Base-by-base conservation (phyloP, 2,329 filamentous ascomycete species). In the Apiospora phragmitis region DNA sequence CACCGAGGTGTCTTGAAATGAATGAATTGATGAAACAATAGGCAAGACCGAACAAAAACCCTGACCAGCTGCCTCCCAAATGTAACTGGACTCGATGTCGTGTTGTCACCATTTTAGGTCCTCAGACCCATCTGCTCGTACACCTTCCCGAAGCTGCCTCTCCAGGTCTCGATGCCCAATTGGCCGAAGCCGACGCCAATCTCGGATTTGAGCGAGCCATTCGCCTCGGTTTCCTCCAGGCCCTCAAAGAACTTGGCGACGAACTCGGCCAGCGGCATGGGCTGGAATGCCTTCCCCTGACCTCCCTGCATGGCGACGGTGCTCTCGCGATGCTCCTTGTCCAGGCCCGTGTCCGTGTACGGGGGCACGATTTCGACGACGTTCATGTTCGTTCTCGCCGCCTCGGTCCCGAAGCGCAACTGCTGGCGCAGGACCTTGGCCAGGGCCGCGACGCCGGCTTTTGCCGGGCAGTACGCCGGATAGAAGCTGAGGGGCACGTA, bases 321-420 rank as follows among this genome's bases (percentile, higher is more conserved):
- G 24, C 49, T 43, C 5, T 76, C 76, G 29, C 76, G 73, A 68
- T 76, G 75, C 24, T 71, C 75, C 24, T 70, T 72, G 68, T 82
- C 80, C 1, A 82, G 70, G 1, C 74, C 77, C 0, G 81, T 82
- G 38, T 78, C 79, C 4, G 81, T 78, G 70, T 81, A 81, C 9
- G 80, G 80, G 4, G 80, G 79, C 1, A 76, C 77, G n/a, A 82
- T 74, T 70, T 82, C 80, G 9, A 80, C 74, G 14, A 82, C 74
- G n/a, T 75, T 76, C 51, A 81, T 72, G 68, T 78, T 80, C 9
- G 41, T 11, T 35, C 67, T 43, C 21, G 41, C 66, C 4, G 32
- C 69, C 8, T 67, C 14, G 29, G 21, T 71, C 76, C 41, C 41
- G 29, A 69, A 75, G 3, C 69, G 71, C 1, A 81, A 70, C 67